phyloP scores from a whole-genome alignment of 2,329 filamentous ascomycete genomes.

The Aspergillus melleus region DNA sequence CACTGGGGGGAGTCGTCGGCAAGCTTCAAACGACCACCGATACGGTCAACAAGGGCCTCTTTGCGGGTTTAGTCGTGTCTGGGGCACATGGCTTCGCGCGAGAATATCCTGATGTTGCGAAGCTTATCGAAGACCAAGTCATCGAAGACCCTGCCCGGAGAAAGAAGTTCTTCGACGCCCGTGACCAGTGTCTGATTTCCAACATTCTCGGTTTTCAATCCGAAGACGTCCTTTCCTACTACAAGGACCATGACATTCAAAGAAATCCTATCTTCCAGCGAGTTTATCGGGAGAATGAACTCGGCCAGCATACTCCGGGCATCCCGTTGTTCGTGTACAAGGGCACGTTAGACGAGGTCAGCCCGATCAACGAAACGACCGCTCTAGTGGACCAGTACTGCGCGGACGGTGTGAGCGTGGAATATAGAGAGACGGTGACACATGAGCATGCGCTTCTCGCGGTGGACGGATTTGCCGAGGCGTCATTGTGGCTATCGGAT shows the following conservation, averaged over 20 bases:
- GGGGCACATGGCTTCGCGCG: neutral
- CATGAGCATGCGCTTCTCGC: neutral
- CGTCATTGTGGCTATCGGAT: neutral
- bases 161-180: neutral
- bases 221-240: neutral
- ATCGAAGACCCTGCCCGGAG: neutral
- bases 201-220: neutral
- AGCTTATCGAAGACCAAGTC: neutral
- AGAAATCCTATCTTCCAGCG: neutral
- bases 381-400: neutral
- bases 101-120: neutral
- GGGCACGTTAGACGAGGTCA: neutral
- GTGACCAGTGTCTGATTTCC: neutral
- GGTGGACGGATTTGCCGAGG: neutral
- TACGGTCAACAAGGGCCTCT: neutral
- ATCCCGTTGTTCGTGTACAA: conserved; percentile 3
- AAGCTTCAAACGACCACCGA: neutral
- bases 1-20: neutral
- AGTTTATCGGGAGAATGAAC: neutral
- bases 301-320: neutral
- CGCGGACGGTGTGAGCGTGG: neutral
- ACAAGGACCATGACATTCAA: neutral
- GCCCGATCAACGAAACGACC: neutral
- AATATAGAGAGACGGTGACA: neutral
- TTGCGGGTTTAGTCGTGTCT: neutral